phyloP scores from a whole-genome alignment of 1,284 basidiomycete genomes.

The Cystobasidium sp. region DNA sequence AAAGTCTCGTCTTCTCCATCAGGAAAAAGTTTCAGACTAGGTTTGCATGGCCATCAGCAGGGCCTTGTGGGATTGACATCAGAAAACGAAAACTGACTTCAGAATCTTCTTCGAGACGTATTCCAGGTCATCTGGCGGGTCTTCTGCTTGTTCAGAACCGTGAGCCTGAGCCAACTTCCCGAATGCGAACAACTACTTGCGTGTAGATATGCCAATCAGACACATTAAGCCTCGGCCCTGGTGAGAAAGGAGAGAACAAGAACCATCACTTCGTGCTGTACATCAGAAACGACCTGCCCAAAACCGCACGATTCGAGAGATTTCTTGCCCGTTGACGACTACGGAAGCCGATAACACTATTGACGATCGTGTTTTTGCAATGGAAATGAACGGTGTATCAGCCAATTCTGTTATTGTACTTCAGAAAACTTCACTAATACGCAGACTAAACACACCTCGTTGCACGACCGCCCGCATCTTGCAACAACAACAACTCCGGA shows the following conservation, averaged over 20 bases:
- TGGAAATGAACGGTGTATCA: background rate
- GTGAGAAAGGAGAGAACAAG: background rate
- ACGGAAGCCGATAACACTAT: constrained; percentile 34
- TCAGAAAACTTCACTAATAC: background rate
- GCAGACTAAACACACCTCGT: constrained; percentile 10
- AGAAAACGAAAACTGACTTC: background rate
- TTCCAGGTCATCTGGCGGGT: constrained; percentile 33
- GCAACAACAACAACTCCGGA: background rate
- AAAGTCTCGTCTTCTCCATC: constrained; percentile 27
- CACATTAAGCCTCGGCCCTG: constrained; percentile 42
- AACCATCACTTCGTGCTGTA: background rate
- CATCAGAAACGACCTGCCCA: background rate
- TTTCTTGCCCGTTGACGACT: constrained; percentile 33
- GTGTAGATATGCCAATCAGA: constrained; percentile 33
- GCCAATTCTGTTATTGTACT: background rate
- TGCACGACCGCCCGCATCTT: constrained; percentile 32
- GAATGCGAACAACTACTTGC: background rate
- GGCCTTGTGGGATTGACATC: background rate
- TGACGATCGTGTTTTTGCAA: background rate
- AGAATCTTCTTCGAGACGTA: constrained; percentile 43
- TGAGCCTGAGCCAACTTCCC: background rate
- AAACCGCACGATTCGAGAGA: constrained; percentile 25
- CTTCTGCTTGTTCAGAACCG: background rate
- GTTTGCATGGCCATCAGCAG: background rate
- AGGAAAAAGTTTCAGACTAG: constrained; percentile 34